Percentiles rank a stretch among this genome's conserved stretches.
Conservation (phyloP, 768 basidiomycete species). For the Tricholoma terreum region DNA sequence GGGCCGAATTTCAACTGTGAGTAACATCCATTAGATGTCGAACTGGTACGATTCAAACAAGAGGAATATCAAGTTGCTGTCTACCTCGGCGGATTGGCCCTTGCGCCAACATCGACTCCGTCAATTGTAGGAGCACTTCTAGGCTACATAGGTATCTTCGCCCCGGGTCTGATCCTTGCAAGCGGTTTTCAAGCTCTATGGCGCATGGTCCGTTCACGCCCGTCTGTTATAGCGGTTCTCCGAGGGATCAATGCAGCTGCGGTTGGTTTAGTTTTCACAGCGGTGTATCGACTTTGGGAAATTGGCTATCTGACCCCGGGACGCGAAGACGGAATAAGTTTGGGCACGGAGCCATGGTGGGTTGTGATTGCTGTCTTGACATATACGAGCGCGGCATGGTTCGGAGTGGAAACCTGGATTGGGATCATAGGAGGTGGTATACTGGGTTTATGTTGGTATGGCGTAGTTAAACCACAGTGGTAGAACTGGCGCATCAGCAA, state of each 20-base stretch:
- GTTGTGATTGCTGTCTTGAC: background rate
- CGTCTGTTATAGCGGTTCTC: slow-evolving; percentile 28
- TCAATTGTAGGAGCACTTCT: slow-evolving; percentile 41
- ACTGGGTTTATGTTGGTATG: background rate
- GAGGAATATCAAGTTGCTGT: slow-evolving; percentile 27
- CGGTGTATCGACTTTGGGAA: background rate
- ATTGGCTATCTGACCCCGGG: background rate
- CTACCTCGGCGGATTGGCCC: slow-evolving; percentile 47
- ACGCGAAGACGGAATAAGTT: background rate
- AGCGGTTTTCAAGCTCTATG: slow-evolving; percentile 36
- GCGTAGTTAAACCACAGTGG: background rate
- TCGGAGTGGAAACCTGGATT: background rate
- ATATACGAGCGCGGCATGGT: background rate
- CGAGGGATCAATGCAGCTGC: slow-evolving; percentile 41
- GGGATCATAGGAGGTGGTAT: background rate
- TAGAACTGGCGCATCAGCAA: too few relatives aligned
- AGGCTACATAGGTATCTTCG: slow-evolving; percentile 49
- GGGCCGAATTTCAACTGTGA: slow-evolving; percentile 54
- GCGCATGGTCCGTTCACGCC: slow-evolving; percentile 28
- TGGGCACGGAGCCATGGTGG: background rate
- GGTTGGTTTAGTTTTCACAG: slow-evolving; percentile 32
- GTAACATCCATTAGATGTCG: background rate
- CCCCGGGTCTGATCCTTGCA: slow-evolving; percentile 41
- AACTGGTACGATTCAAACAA: background rate
- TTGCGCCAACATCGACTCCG: slow-evolving; percentile 25